Conservation (phyloP, 805 yeast species). For the Trichomonascus vanleenenianus region DNA sequence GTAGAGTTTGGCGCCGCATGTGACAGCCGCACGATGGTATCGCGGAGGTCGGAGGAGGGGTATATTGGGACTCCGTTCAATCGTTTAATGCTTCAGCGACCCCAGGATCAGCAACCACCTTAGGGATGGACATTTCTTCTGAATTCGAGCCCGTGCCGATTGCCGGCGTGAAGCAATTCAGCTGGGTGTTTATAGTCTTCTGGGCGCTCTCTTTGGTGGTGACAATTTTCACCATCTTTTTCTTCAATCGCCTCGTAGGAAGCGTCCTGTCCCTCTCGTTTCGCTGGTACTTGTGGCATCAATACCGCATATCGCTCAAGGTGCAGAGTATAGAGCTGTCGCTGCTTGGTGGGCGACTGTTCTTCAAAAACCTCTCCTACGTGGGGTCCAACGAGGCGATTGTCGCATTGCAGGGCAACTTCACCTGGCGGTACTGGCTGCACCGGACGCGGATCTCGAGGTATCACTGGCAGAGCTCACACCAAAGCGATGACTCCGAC, state of each 20-base stretch:
- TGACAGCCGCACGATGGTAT: no score
- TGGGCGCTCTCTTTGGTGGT: conserved; percentile 67
- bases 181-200: conserved; percentile 76
- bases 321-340: conserved; percentile 72
- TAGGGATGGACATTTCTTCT: conserved; percentile 6
- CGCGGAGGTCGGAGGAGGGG: no score
- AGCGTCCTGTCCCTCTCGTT: conserved; percentile 43
- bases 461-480: conserved; percentile 4
- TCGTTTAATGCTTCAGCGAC: no score
- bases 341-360: conserved; percentile 72
- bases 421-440: conserved; percentile 93
- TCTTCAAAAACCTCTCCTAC: conserved; percentile 66
- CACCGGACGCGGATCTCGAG: conserved; percentile 34
- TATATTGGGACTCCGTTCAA: no score
- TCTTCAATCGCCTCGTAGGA: conserved; percentile 68
- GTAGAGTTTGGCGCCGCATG: no score
- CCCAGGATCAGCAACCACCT: no score
- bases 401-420: conserved; percentile 58
- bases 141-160: conserved; percentile 20
- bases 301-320: conserved; percentile 48
- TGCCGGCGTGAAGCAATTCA: conserved; percentile 26
- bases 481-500: conserved; percentile 17
- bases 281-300: conserved; percentile 56
- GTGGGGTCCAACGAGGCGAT: conserved; percentile 69
- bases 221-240: conserved; percentile 59